These are phyloP conservation scores for Globisporangium splendens DNA, from an alignment of 352 stramenopile species.

Conservation along the genomic window DNA sequence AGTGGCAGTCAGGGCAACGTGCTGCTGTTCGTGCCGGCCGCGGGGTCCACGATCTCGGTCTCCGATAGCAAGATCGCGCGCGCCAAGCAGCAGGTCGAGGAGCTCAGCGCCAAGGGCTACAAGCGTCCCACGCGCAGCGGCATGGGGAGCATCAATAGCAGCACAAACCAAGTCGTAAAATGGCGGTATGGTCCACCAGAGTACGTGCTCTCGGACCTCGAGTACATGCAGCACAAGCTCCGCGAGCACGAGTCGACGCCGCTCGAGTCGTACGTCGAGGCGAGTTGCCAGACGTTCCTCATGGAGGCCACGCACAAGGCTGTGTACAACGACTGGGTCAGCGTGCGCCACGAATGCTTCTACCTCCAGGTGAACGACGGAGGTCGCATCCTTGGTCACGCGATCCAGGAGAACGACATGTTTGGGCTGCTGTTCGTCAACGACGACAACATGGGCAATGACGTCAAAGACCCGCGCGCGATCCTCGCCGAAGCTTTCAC, in stretches of 20 bases:
- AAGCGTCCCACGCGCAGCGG: constrained; percentile 50
- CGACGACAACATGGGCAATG: constrained; percentile 27
- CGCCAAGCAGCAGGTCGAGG: constrained; percentile 55
- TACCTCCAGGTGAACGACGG: constrained; percentile 75
- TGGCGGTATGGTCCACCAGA: constrained; percentile 72
- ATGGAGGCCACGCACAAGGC: constrained; percentile 79
- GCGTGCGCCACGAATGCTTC: constrained; percentile 54
- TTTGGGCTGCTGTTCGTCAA: constrained; percentile 66
- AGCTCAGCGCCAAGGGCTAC: constrained; percentile 43
- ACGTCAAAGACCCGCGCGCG: constrained; percentile 47
- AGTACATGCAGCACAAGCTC: constrained; percentile 57
- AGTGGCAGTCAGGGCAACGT: constrained; percentile 48
- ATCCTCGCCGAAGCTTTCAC: constrained; percentile 63
- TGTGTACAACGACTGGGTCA: constrained; percentile 55
- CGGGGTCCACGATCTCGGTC: constrained; percentile 60
- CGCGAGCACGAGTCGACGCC: constrained; percentile 54
- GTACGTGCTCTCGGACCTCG: constrained; percentile 74
- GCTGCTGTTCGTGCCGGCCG: constrained; percentile 64
- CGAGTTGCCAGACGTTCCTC: constrained; percentile 72
- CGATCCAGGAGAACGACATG: constrained; percentile 58
- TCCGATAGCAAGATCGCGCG: constrained; percentile 57
- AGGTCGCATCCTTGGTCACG: constrained; percentile 28
- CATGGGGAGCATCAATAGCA: constrained; percentile 17
- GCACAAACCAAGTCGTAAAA: constrained; percentile 9
- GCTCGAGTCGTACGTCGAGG: constrained; percentile 69